Conservation (phyloP, 208 protist species). For the Trypanosoma melophagium region DNA sequence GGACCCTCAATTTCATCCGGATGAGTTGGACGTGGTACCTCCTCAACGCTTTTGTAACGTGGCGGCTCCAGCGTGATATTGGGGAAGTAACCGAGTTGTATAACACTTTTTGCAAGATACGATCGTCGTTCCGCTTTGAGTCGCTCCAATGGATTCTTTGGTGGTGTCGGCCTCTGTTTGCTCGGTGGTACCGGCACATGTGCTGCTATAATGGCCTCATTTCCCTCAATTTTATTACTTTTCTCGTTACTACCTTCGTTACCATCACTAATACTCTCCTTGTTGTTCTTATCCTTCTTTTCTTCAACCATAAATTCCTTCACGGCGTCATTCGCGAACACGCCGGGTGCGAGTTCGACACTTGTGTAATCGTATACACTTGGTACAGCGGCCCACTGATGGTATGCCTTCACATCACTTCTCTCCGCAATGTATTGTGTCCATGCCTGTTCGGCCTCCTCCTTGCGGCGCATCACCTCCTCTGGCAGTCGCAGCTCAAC, state of each 20-base stretch:
- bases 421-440: constrained; percentile 65
- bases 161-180: constrained; percentile 37
- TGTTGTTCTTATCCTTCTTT: background rate
- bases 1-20: constrained; percentile 89
- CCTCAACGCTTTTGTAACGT: constrained; percentile 36
- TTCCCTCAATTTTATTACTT: background rate
- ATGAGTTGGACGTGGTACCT: constrained; percentile 75
- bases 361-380: constrained; percentile 73
- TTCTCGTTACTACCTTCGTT: background rate
- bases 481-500: constrained; percentile 65
- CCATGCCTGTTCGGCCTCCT: constrained; percentile 81
- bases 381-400: constrained; percentile 54
- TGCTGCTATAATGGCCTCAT: constrained; percentile 44
- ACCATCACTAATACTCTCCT: background rate
- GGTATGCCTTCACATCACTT: constrained; percentile 78
- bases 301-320: background rate
- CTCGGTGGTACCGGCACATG: constrained; percentile 69
- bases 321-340: constrained; percentile 40
- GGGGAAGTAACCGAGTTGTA: constrained; percentile 87
- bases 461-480: constrained; percentile 63
- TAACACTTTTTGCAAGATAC: constrained; percentile 52
- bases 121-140: constrained; percentile 66
- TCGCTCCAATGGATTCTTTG: constrained; percentile 72
- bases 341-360: constrained; percentile 79
- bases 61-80: constrained; percentile 63